A percentile compares a stretch with the other conserved stretches of the same genome.
Evolutionary conservation across 1,284 basidiomycete genomes (phyloP).

Genomic region (Cystobasidiaceae sp.): DNA sequence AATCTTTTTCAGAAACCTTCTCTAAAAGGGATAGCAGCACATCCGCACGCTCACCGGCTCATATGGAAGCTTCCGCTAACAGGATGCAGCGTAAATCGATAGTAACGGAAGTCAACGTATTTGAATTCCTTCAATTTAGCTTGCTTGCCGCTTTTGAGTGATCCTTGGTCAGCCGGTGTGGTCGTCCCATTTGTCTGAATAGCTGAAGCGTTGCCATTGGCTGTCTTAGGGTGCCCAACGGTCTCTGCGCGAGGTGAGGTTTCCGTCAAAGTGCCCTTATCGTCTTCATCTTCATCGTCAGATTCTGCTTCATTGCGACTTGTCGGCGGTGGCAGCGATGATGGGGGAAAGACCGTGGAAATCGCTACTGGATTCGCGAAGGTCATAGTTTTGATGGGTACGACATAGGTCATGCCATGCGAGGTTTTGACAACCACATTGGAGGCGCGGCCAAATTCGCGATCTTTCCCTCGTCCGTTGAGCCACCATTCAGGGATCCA

Average conservation of each 20-base stretch:
- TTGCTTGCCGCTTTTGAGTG: slow-evolving; percentile 20
- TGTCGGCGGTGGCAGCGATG: slow-evolving; percentile 32
- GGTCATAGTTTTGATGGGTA: slow-evolving; percentile 60
- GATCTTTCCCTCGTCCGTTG: slow-evolving; percentile 73
- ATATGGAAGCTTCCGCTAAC: slow-evolving; percentile 75
- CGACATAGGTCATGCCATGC: slow-evolving; percentile 71
- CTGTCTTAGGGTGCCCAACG: too few species aligned
- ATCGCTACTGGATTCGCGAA: slow-evolving; percentile 65
- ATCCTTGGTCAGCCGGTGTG: slow-evolving; percentile 2
- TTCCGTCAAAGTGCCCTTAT: too few species aligned
- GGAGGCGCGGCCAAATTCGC: slow-evolving; percentile 70
- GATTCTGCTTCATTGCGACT: slow-evolving; percentile 25
- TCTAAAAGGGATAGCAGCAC: neutral
- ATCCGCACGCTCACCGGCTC: slow-evolving; percentile 59
- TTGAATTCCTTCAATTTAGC: slow-evolving; percentile 44
- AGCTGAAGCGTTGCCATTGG: slow-evolving; percentile 47
- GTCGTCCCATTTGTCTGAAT: slow-evolving; percentile 46
- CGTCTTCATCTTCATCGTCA: slow-evolving; percentile 32
- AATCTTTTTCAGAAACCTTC: neutral
- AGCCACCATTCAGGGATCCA: slow-evolving; percentile 93
- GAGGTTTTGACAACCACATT: slow-evolving; percentile 85
- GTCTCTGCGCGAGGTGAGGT: too few species aligned
- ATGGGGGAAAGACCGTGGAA: slow-evolving; percentile 65
- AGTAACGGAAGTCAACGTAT: slow-evolving; percentile 66
- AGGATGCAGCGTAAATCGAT: slow-evolving; percentile 82